Conservation (phyloP, 257 asterid genomes). For the Plantago major region DNA sequence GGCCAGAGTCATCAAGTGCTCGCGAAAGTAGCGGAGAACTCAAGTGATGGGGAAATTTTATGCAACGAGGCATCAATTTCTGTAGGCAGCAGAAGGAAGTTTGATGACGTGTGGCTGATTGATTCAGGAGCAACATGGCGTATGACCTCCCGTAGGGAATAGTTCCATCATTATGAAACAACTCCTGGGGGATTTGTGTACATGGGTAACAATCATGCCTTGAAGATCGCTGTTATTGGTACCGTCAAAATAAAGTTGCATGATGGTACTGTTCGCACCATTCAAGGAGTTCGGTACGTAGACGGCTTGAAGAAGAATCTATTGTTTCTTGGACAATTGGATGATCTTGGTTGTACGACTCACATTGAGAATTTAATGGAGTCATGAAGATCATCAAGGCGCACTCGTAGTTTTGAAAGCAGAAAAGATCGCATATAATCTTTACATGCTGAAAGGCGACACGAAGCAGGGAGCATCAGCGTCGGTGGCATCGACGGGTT, state of each 20-base stretch:
- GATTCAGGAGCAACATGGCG: background rate
- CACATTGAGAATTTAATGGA: no score
- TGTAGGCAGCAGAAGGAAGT: background rate
- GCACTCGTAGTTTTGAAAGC: no score
- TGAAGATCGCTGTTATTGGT: constrained; percentile 9
- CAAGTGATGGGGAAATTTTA: background rate
- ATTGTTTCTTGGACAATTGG: background rate
- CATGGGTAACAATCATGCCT: constrained; percentile 10
- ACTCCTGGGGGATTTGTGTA: background rate
- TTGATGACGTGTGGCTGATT: background rate
- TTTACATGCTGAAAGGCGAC: no score
- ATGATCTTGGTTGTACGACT: no score
- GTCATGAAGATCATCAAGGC: no score
- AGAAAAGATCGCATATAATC: no score
- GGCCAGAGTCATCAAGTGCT: constrained; percentile 3
- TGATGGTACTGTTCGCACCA: constrained; percentile 1
- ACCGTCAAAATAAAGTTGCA: constrained; percentile 8
- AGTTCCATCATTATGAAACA: constrained; percentile 4
- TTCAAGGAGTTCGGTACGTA: constrained; percentile 1
- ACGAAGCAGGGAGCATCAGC: no score
- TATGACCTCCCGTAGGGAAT: background rate
- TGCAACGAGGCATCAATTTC: background rate
- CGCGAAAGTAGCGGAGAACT: background rate
- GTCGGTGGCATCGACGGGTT: no score
- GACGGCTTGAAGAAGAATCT: constrained; percentile 2